Base-by-base conservation (phyloP, 345 rosid species). In the Rubroshorea leprosula region DNA sequence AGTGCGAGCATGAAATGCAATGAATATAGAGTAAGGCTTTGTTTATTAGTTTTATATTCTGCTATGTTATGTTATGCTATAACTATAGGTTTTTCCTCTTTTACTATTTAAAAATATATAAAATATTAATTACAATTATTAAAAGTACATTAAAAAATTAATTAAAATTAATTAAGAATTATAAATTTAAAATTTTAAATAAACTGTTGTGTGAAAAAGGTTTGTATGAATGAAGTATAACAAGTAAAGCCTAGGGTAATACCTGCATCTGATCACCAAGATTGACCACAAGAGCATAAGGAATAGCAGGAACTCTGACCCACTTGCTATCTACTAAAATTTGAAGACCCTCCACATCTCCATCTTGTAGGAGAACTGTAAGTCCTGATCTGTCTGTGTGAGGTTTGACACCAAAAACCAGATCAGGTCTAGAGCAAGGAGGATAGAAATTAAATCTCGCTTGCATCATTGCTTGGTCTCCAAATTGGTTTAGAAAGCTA, bases 401-500 rank as follows among this genome's bases (percentile, higher is more conserved):
- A 4, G 86, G 77, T 57, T 74, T 78, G 16, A 78, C 57, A 1
- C 86, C 86, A 5, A 68, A 63, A 55, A 81, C 72, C 12, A 19
- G 23, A 25, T 75, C 74, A 11, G 80, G 76, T 55, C 52, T 51
- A 5, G 73, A 58, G 52, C 78, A 70, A 0, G 80, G 77, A 1
- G 83, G 86, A 51, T 78, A 80, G 65, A 75, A 66, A 66, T 78
- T 80, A 66, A 80, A 68, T 49, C 86, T 66, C 7, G 66, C 73
- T 47, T 58, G 58, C 74, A 76, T 48, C 1, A 60, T 20, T 5
- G 63, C 35, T 7, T 4, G 27, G 23, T 62, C 74, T 49, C 85
- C 85, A 51, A 58, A 72, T 56, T 72, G 76, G 5, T 72, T 56
- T 20, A 51, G 21, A 63, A 77, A 80, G 61, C 72, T 46, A 15